Base-by-base conservation (phyloP, 441 rosid species). In the Syzygium malaccense region DNA sequence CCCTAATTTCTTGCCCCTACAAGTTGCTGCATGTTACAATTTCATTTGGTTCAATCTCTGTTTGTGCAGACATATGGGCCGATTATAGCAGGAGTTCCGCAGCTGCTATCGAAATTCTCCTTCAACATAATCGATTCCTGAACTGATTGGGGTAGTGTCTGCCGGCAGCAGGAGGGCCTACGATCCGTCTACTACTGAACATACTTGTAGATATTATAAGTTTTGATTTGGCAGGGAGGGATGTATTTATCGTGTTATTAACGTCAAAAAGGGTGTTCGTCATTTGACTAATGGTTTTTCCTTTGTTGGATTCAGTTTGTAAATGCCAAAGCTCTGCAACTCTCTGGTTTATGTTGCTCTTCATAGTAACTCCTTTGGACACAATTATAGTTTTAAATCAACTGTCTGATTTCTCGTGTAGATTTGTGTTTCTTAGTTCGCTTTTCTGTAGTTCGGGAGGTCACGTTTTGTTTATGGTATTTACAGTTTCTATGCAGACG, bases 31-130 rank as follows among this genome's bases (percentile, higher is more conserved):
- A 45, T 87, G 41, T 48, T 75, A 75, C 83, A 41, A 19, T 30
- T 41, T 91, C 53, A 62, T 85, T 23, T 37, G n/a, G 85, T 32
- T 71, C 26, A 3, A 51, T 88, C 88, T 18, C 55, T 86, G 26
- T 86, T 80, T 86, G 85, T 93, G 91, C 91, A 96, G 98, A 96
- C 96, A 85, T 95, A 97, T 68, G 99, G 98, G 80, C 94, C 93
- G 0, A 85, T 96, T 90, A 96, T 97, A 90, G 90, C 98, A 49
- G 94, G 95, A 90, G 93, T 96, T 37, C 99, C 99, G 4, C 95
- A 94, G 91, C 93, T 96, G 92, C 93, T 97, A 54, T 96, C 98
- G 0, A 95, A 93, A 86, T 95, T 92, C 93, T 93, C 98, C 88
- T 92, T 95, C 97, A 96, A 95, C 92, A 93, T 93, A 41, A 90